Evolutionary conservation across 2,329 filamentous ascomycete species (phyloP).

Genomic region (Fusarium devonianum): DNA sequence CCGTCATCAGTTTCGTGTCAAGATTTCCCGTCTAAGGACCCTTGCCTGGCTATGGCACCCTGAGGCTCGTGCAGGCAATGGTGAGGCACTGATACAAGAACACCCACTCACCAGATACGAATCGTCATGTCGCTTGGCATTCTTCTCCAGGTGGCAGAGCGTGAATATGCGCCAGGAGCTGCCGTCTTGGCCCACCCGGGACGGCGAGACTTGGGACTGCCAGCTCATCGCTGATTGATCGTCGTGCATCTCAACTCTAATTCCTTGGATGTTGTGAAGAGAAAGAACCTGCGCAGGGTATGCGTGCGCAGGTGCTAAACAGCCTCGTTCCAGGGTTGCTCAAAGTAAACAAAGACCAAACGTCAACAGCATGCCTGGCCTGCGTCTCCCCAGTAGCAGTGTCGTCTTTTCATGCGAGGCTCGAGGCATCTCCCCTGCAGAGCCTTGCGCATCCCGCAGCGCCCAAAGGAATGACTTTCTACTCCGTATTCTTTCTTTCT

Average conservation of each 20-base stretch:
- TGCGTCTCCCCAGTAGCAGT: conserved; percentile 14
- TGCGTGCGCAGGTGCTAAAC: neutral
- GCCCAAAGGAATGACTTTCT: no score
- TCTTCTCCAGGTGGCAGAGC: neutral
- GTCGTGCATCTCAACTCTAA: conserved; percentile 14
- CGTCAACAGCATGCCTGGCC: conserved; percentile 6
- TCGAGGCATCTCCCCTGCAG: conserved; percentile 23
- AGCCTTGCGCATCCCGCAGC: neutral
- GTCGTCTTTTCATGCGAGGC: conserved; percentile 2
- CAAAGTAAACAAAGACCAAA: conserved; percentile 14
- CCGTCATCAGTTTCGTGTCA: conserved; percentile 22
- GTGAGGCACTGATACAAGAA: conserved; percentile 33
- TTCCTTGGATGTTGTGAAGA: conserved; percentile 19
- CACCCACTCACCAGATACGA: neutral
- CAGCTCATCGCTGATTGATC: conserved; percentile 31
- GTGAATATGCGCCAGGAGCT: conserved; percentile 15
- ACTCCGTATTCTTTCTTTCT: no score
- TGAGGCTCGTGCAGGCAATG: conserved; percentile 32
- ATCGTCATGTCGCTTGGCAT: conserved; percentile 6
- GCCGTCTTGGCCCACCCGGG: conserved; percentile 6
- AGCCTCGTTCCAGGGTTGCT: neutral
- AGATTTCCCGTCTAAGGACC: conserved; percentile 13
- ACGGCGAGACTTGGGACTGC: conserved; percentile 8
- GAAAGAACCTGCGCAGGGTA: no score
- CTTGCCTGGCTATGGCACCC: neutral